Percentiles rank a stretch among this genome's conserved stretches.
phyloP scores from a whole-genome alignment of 2,329 filamentous ascomycete species.

The Fusarium piperis region DNA sequence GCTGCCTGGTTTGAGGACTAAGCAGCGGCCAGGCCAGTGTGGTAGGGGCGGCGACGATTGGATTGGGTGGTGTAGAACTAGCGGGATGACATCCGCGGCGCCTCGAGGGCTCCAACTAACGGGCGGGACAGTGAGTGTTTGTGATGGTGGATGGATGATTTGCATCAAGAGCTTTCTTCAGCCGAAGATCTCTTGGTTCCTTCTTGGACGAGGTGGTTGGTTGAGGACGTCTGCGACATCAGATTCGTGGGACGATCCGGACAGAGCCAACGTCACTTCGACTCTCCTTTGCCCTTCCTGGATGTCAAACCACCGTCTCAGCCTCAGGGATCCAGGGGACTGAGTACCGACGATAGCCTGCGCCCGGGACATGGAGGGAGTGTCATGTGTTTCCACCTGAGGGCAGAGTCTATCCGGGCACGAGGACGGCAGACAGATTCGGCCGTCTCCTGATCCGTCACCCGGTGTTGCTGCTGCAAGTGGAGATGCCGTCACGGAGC shows the following conservation, averaged over 20 bases:
- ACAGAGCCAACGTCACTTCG: conserved; percentile 36
- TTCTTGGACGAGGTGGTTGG: not conserved
- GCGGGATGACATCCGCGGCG: conserved; percentile 40
- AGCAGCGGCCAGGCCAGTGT: not conserved
- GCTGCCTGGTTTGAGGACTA: not conserved
- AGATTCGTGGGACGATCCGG: conserved; percentile 27
- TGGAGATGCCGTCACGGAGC: conserved; percentile 31
- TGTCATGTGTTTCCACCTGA: conserved; percentile 19
- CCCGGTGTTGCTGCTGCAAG: conserved; percentile 23
- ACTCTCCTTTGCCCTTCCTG: conserved; percentile 18
- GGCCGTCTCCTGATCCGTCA: conserved; percentile 33
- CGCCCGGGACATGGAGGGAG: not conserved
- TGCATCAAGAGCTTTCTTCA: conserved; percentile 16
- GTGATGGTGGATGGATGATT: conserved; percentile 22
- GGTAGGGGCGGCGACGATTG: conserved; percentile 6
- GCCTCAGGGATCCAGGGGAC: conserved; percentile 1
- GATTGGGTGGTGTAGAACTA: conserved; percentile 16
- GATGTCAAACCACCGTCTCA: not conserved
- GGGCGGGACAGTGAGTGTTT: not conserved
- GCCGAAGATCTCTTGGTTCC: conserved; percentile 10
- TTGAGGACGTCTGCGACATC: not conserved
- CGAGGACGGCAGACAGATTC: conserved; percentile 25
- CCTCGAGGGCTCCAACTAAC: conserved; percentile 1
- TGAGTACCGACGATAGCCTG: conserved; percentile 11
- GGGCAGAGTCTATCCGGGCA: conserved; percentile 7